Evolutionary conservation across 208 protist genomes (phyloP).

Genomic region (Jaenimonas drosophilae): DNA sequence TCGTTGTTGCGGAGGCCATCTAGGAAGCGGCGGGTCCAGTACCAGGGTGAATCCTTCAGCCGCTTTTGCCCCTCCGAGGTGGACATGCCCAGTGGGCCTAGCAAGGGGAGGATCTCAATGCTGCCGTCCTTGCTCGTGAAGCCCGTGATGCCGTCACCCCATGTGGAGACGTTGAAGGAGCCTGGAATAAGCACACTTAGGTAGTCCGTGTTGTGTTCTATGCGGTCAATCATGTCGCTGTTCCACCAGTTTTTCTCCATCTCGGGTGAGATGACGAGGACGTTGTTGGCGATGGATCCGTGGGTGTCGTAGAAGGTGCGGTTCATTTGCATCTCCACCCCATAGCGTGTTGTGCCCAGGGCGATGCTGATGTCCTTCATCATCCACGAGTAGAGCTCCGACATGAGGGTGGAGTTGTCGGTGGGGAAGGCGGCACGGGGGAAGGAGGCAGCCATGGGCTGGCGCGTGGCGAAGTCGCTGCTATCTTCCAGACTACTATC

Average conservation of each 20-base stretch:
- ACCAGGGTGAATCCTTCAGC: slow-evolving; percentile 24
- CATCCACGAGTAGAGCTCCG: slow-evolving; percentile 28
- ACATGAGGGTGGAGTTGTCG: slow-evolving; percentile 31
- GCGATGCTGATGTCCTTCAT: slow-evolving; percentile 28
- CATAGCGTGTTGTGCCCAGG: slow-evolving; percentile 28
- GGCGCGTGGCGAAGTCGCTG: slow-evolving; percentile 2
- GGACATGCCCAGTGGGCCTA: slow-evolving; percentile 8
- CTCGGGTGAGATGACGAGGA: too few species aligned
- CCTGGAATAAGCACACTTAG: slow-evolving; percentile 11
- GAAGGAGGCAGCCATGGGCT: slow-evolving; percentile 20
- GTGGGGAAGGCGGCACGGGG: slow-evolving; percentile 19
- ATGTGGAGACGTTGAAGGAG: slow-evolving; percentile 28
- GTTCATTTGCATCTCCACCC: too few species aligned
- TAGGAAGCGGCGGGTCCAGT: slow-evolving; percentile 25
- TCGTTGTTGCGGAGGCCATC: slow-evolving; percentile 3
- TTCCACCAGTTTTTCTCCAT: too few species aligned
- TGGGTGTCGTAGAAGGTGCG: too few species aligned
- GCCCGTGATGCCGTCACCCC: slow-evolving; percentile 24
- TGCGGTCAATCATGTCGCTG: too few species aligned
- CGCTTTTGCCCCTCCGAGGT: slow-evolving; percentile 5
- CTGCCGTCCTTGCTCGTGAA: slow-evolving; percentile 22
- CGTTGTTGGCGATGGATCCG: too few species aligned
- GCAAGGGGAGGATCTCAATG: slow-evolving; percentile 36
- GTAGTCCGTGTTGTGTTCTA: too few species aligned
- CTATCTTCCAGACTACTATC: neutral